Evolutionary conservation across 306 rosid species (phyloP), one percentile per base, ranked within the genome.

Genomic region (Abrus pulchellus): DNA sequence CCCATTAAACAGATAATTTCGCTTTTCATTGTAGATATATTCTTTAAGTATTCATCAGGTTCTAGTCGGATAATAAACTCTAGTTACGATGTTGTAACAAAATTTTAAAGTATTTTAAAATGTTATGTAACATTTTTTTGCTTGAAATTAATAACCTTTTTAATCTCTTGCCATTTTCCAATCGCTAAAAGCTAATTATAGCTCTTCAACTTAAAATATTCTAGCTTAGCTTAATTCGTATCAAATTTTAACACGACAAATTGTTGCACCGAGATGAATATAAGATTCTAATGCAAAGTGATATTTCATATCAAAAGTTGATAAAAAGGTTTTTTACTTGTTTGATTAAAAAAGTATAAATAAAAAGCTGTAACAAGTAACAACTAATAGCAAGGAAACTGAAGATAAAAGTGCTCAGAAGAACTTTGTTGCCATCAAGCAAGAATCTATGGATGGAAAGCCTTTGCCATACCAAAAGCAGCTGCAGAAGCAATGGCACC

Each of bases 401-500:
- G 27, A 13, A 33, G 5, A 54, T 32, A 20, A 40, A 4, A 28
- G 32, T 74, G 67, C 34, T 45, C 2, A 67, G 13, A 75, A 50
- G 34, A 49, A 29, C 38, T 11, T 68, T 36, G 33, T 47, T 30
- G 47, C 7, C 41, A 33, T 6, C 32, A 38, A 28, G 44, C 50
- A 44, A 68, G 6, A 28, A 28, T 62, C 84, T 84, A 93, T 7
- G 80, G 78, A 72, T 89, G 91, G 79, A 94, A 79, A 67, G 88
- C 92, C 82, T 94, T 92, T 6, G 98, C 98, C 85, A 94, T 5
- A 85, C 90, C 91, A 74, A 78, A 94, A 68, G 99, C 97, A 38
- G 94, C 92, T 0, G 97, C 94, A 3, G 99, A 94, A 1, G 97
- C 99, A 30, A 91, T 33, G 72, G 95, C 97, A 28, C 99, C 99